phyloP scores from a whole-genome alignment of 2,329 filamentous ascomycete species.

The Didymella pomorum region DNA sequence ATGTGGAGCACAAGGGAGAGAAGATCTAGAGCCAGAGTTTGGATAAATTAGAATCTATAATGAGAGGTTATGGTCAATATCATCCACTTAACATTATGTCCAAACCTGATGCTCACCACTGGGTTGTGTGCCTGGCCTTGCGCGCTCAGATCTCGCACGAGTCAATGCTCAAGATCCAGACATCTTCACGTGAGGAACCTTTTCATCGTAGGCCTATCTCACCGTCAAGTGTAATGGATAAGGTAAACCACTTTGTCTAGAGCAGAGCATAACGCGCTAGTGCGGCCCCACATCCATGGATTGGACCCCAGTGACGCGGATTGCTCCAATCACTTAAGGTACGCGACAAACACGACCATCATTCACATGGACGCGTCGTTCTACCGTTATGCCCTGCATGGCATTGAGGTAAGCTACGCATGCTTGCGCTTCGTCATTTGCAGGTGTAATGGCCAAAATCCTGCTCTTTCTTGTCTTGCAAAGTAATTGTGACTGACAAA shows the following conservation, averaged over 20 bases:
- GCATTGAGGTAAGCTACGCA: conserved; percentile 28
- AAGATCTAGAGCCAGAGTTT: conserved; percentile 14
- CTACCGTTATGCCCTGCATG: conserved; percentile 18
- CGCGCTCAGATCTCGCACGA: no score
- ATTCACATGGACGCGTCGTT: conserved; percentile 33
- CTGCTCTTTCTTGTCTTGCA: not conserved
- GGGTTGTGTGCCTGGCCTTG: not conserved
- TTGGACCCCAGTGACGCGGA: conserved; percentile 12
- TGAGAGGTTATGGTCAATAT: no score
- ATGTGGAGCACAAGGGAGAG: conserved; percentile 35
- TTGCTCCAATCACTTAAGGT: conserved; percentile 24
- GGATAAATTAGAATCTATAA: not conserved
- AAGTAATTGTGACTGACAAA: conserved; percentile 23
- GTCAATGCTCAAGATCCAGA: not conserved
- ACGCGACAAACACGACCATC: conserved; percentile 31
- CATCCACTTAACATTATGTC: no score
- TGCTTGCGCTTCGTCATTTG: not conserved
- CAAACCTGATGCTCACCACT: no score
- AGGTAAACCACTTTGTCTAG: not conserved
- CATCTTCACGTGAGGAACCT: not conserved
- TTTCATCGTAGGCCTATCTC: not conserved
- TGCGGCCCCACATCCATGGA: conserved; percentile 5
- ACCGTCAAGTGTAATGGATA: not conserved
- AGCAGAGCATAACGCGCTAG: conserved; percentile 2
- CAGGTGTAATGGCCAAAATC: no score